A percentile compares a stretch with the other conserved stretches of the same genome.
These are phyloP conservation scores for Gossypium gossypioides DNA, from an alignment of 441 rosid species.

Conservation along the genomic window DNA sequence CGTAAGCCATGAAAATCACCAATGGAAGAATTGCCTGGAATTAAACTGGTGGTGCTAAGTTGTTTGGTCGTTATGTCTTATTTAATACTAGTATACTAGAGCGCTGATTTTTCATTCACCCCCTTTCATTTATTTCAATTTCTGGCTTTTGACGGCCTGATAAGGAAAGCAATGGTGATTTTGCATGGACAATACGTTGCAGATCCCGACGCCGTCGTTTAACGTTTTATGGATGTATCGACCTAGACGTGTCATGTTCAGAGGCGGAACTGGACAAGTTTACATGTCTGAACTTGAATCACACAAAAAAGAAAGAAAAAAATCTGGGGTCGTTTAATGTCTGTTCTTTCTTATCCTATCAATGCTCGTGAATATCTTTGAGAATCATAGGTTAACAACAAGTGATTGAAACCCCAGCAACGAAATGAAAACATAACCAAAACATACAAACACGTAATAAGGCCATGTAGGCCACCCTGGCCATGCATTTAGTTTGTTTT, in stretches of 20 bases:
- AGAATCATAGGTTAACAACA: background rate
- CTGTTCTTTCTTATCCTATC: background rate
- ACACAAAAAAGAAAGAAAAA: background rate
- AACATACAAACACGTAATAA: no score
- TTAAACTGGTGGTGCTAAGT: slow-evolving; percentile 23
- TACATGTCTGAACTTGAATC: slow-evolving; percentile 19
- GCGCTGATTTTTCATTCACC: background rate
- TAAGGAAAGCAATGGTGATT: background rate
- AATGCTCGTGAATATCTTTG: background rate
- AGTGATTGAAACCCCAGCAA: no score
- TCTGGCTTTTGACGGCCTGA: background rate
- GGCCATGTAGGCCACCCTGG: no score
- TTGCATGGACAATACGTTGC: slow-evolving; percentile 17
- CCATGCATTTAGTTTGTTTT: no score
- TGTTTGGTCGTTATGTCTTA: background rate
- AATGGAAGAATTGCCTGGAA: background rate
- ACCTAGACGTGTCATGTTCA: slow-evolving; percentile 13
- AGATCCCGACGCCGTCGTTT: slow-evolving; percentile 21
- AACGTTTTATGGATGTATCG: slow-evolving; percentile 12
- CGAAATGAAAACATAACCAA: no score
- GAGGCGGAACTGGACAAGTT: background rate
- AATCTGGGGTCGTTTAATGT: background rate
- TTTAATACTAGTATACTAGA: background rate
- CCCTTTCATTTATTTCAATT: slow-evolving; percentile 5
- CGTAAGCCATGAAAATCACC: slow-evolving; percentile 13